These are phyloP conservation scores for Pythium monospermum DNA, from an alignment of 352 stramenopile species.

Conservation along the genomic window DNA sequence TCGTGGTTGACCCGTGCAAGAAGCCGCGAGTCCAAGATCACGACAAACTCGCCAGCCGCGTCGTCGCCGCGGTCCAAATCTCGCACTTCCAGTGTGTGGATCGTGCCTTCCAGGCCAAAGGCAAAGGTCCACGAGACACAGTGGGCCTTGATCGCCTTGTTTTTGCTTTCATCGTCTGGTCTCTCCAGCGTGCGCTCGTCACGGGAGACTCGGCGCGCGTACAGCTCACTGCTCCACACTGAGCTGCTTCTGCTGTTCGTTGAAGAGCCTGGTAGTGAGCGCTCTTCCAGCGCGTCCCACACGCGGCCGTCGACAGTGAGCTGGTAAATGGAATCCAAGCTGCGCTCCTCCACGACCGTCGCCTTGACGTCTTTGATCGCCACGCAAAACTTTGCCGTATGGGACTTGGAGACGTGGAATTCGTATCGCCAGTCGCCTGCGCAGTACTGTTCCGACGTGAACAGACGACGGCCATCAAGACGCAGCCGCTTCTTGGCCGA, in stretches of 20 bases:
- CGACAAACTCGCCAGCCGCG: constrained; percentile 67
- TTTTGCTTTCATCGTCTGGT: constrained; percentile 13
- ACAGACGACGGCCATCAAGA: constrained; percentile 70
- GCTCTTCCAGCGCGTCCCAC: constrained; percentile 66
- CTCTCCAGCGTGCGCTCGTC: constrained; percentile 33
- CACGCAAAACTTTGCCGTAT: constrained; percentile 43
- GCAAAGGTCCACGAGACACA: constrained; percentile 78
- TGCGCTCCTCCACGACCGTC: constrained; percentile 63
- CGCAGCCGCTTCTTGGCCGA: constrained; percentile 80
- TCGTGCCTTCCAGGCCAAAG: constrained; percentile 63
- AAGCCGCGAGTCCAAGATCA: constrained; percentile 68
- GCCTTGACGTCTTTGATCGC: constrained; percentile 71
- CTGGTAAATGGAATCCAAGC: constrained; percentile 67
- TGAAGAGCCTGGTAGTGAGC: constrained; percentile 29
- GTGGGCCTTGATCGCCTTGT: constrained; percentile 29
- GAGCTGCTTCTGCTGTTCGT: constrained; percentile 24
- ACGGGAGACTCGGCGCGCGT: constrained; percentile 64
- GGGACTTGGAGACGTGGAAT: constrained; percentile 44
- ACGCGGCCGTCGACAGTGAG: constrained; percentile 51
- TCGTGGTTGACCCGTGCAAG: constrained; percentile 53
- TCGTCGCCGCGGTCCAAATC: constrained; percentile 65
- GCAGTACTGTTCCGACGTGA: constrained; percentile 64
- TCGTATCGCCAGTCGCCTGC: constrained; percentile 72
- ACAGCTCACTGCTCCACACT: constrained; percentile 79
- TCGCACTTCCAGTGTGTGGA: constrained; percentile 75